Evolutionary conservation across 495 filamentous ascomycete species (phyloP).

Genomic region (Penicillium fimorum): DNA sequence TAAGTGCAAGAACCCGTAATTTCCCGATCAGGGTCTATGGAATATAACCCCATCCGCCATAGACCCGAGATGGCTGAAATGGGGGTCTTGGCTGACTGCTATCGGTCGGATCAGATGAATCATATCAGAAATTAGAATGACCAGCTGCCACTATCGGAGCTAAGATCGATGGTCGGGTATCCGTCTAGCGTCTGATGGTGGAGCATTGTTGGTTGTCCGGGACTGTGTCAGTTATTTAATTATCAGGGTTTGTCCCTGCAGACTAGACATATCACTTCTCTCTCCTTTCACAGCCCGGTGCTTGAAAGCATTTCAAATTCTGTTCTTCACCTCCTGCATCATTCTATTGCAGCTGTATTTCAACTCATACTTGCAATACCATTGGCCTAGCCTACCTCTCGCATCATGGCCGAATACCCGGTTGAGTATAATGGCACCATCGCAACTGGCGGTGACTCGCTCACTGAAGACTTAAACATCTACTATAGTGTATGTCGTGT

Average conservation of each 20-base stretch:
- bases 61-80: constrained; percentile 16
- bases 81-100: constrained; percentile 22
- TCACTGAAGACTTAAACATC: constrained; percentile 72
- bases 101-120: constrained; percentile 26
- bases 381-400: constrained; percentile 6
- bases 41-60: constrained; percentile 10
- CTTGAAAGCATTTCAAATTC: background rate
- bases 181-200: constrained; percentile 26
- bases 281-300: constrained; percentile 7
- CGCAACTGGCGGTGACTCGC: constrained; percentile 69
- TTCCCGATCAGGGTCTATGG: constrained; percentile 18
- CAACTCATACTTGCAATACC: constrained; percentile 3
- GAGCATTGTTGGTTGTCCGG: constrained; percentile 12
- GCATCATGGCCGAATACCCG: constrained; percentile 38
- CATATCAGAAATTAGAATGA: constrained; percentile 28
- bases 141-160: constrained; percentile 27
- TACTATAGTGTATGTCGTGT: constrained; percentile 67
- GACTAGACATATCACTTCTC: constrained; percentile 27
- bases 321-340: constrained; percentile 6
- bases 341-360: constrained; percentile 8
- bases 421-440: constrained; percentile 64
- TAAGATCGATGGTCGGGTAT: constrained; percentile 25
- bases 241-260: constrained; percentile 25
- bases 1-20: constrained; percentile 23
- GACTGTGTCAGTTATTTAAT: constrained; percentile 25